These are phyloP conservation scores for Botrytis medusae DNA, from an alignment of 2,329 filamentous ascomycete species.

Conservation along the genomic window DNA sequence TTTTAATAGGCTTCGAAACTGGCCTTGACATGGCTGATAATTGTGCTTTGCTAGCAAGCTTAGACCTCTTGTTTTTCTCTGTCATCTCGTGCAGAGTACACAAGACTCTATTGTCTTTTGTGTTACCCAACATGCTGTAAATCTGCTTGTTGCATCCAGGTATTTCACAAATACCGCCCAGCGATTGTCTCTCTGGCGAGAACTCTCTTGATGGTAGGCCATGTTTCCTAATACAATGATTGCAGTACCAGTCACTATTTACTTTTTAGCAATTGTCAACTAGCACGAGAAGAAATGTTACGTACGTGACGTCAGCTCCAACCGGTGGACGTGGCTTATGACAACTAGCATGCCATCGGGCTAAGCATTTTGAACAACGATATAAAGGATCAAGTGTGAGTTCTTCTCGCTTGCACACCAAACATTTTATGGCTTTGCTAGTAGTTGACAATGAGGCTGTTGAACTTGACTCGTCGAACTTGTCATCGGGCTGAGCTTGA, in stretches of 20 bases:
- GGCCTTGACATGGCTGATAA: constrained; percentile 1
- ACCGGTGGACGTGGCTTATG: constrained; percentile 20
- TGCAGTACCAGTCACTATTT: constrained; percentile 16
- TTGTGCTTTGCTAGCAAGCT: constrained; percentile 10
- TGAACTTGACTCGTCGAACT: constrained; percentile 28
- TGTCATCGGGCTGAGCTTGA: constrained; percentile 20
- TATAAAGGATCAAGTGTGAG: constrained; percentile 25
- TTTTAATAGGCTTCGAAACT: constrained; percentile 23
- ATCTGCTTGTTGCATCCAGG: constrained; percentile 14
- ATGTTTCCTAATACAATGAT: constrained; percentile 16
- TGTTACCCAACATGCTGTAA: constrained; percentile 2
- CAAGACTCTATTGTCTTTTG: constrained; percentile 5
- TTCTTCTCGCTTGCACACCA: constrained; percentile 28
- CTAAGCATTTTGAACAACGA: constrained; percentile 29
- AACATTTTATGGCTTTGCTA: constrained; percentile 26
- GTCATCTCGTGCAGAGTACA: constrained; percentile 13
- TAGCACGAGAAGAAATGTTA: neutral
- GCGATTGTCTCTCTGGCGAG: neutral
- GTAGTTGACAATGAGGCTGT: constrained; percentile 15
- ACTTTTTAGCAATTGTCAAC: neutral
- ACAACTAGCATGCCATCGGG: constrained; percentile 29
- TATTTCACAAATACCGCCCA: constrained; percentile 4
- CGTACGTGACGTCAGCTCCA: constrained; percentile 1
- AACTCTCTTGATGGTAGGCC: neutral
- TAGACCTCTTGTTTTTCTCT: constrained; percentile 8